Evolutionary conservation across 179 eudicot species (phyloP), one percentile per base, ranked within the genome.

Genomic region (Nepenthes alata): DNA sequence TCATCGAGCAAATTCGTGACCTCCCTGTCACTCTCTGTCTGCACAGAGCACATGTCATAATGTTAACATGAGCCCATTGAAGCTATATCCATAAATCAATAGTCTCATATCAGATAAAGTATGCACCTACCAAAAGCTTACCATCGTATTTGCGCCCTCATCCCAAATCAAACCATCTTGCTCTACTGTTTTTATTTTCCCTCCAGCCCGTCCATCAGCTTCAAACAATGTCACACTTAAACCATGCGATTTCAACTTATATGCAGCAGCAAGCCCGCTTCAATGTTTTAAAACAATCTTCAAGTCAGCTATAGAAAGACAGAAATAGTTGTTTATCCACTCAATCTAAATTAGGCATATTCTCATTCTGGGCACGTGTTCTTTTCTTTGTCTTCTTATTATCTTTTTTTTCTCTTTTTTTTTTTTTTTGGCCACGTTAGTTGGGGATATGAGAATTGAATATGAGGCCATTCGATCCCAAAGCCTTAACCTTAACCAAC

Each of bases 121-220:
- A 50, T 8, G 49, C 50, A 10, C 11, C 39, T 34, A 50, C 13
- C 55, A 44, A 52, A 68, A 35, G 47, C 63, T 61, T 72, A 86
- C 98, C 98, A 91, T 91, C 47, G 98, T 91, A 69, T 91, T 91
- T 34, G 98, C 98, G n/a, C 98, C 98, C 71, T 86, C 98, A 53
- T 89, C 98, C 98, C 98, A 91, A 71, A 85, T 73, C 50, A 86
- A 63, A 74, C 96, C 93, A 76, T 80, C 76, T 59, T 76, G 85
- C n/a, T 72, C 76, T 55, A 81, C 70, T 57, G 86, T 89, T 81
- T 75, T 77, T 55, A 91, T 62, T 79, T 91, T 91, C 62, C 98
- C 98, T 58, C 98, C 98, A 37, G 85, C 79, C 71, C 81, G 81
- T 61, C 61, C 72, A 72, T 85, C 96, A 37, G 98, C 95, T 85